Evolutionary conservation across 2,329 filamentous ascomycete species (phyloP), one percentile per base, ranked within the genome.

Genomic region (Penicillium crustosum): DNA sequence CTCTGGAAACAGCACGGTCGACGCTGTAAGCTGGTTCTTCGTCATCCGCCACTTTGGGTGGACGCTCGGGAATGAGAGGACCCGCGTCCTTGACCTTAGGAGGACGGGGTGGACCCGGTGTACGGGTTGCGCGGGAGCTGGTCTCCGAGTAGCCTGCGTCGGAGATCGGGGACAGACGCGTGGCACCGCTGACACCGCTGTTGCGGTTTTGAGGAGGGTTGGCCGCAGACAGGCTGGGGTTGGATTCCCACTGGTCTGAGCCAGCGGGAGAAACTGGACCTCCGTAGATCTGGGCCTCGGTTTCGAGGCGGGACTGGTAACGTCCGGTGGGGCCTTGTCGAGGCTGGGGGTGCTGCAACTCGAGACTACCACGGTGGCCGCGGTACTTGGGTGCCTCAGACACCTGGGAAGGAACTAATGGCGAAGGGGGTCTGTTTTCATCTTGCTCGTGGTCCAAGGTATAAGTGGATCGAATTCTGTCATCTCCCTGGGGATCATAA

Each of bases 331-430:
- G 82, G 2, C 86, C 86, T 60, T 82, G 82, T 36, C 85, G 80
- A 15, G 86, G 86, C 68, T 88, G 86, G 13, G 86, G 86, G 66
- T 88, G 86, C 64, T 87, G 81, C 43, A 88, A 73, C 62, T 87
- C 84, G 56, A 87, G 70, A 49, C 84, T 87, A 68, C 86, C 85
- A 58, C 86, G 82, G 65, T 87, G 83, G 58, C 84, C 85, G 63
- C 85, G 82, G 66, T 88, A 88, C 64, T 87, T 87, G 17, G 86
- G 85, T 57, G 84, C 82, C 48, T 76, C 82, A 42, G 78, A 79
- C 23, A 82, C 72, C 53, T 82, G 79, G 4, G 85, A 85, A 12
- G 86, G 86, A 29, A 88, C 82, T 21, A 88, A 74, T 2, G 86
- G 86, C 1, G 85, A 88, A 2, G 85, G 82, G 15, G 85, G 79